phyloP scores from a whole-genome alignment of 306 rosid genomes.

The Cicer cuneatum region DNA sequence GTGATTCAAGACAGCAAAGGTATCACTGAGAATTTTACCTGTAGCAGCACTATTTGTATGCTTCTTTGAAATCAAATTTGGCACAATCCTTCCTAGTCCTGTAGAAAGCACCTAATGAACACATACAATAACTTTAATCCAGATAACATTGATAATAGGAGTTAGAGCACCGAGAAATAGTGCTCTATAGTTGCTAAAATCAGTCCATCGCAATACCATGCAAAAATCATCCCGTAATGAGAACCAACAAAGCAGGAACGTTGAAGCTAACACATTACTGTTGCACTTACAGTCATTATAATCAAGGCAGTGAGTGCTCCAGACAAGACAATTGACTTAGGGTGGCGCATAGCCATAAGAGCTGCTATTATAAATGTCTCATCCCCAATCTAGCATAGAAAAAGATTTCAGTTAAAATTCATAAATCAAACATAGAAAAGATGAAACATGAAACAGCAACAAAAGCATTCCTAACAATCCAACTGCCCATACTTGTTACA shows the following conservation, averaged over 20 bases:
- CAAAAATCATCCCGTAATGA: conserved; percentile 39
- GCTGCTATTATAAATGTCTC: conserved; percentile 99
- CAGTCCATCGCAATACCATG: conserved; percentile 36
- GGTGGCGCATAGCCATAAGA: conserved; percentile 99
- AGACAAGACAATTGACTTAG: conserved; percentile 90
- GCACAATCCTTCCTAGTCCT: conserved; percentile 97
- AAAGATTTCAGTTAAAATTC: conserved; percentile 45
- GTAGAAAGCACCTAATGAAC: conserved; percentile 90
- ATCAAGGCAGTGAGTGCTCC: conserved; percentile 91
- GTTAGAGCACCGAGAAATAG: conserved; percentile 39
- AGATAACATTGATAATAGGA: conserved; percentile 36
- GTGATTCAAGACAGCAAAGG: neutral
- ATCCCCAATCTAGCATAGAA: conserved; percentile 86
- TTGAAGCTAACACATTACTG: neutral
- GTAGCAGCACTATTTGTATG: conserved; percentile 99
- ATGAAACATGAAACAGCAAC: conserved; percentile 11
- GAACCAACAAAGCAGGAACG: conserved; percentile 30
- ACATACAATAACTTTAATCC: conserved; percentile 49
- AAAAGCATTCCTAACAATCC: conserved; percentile 36
- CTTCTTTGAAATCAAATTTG: conserved; percentile 97
- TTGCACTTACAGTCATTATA: conserved; percentile 82
- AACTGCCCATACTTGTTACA: conserved; percentile 15
- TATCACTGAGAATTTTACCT: conserved; percentile 57
- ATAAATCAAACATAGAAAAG: conserved; percentile 27
- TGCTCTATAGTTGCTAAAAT: conserved; percentile 43